Evolutionary conservation across 495 filamentous ascomycete genomes (phyloP).

Genomic region (Thermochaetoides thermophila): DNA sequence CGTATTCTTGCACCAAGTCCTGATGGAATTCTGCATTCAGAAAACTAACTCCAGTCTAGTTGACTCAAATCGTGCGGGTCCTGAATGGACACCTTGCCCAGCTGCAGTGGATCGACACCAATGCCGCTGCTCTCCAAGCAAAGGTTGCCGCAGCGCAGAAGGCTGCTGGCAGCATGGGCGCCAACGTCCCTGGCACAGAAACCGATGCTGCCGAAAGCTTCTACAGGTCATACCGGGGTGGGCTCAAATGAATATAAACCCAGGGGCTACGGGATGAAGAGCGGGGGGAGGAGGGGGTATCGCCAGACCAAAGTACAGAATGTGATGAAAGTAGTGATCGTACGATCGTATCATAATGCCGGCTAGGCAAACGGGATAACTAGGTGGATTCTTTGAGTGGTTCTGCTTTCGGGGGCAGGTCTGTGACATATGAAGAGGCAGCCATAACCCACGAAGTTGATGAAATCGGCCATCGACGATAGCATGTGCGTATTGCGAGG

Average conservation of each 20-base stretch:
- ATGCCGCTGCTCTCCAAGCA: conserved; percentile 59
- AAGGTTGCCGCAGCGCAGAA: conserved; percentile 72
- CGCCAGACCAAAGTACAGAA: conserved; percentile 28
- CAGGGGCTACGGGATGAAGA: not conserved
- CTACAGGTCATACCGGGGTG: conserved; percentile 62
- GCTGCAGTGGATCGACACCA: conserved; percentile 80
- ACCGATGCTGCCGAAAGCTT: conserved; percentile 66
- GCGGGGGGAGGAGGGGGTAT: not conserved
- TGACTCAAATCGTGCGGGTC: conserved; percentile 85
- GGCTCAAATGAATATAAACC: conserved; percentile 10
- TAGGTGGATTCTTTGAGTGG: no score
- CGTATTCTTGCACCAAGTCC: conserved; percentile 21
- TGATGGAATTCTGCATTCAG: not conserved
- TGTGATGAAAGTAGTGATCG: conserved; percentile 2
- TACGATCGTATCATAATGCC: no score
- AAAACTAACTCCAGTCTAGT: conserved; percentile 31
- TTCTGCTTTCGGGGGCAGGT: no score
- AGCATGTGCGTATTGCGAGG: no score
- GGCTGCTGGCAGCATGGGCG: conserved; percentile 49
- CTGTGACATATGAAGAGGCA: no score
- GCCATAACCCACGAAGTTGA: no score
- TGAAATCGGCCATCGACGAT: no score
- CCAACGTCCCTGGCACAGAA: conserved; percentile 39
- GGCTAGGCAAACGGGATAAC: no score
- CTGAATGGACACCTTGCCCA: conserved; percentile 82